phyloP scores from a whole-genome alignment of 169 alveolate species.

The Plasmodium inui region DNA sequence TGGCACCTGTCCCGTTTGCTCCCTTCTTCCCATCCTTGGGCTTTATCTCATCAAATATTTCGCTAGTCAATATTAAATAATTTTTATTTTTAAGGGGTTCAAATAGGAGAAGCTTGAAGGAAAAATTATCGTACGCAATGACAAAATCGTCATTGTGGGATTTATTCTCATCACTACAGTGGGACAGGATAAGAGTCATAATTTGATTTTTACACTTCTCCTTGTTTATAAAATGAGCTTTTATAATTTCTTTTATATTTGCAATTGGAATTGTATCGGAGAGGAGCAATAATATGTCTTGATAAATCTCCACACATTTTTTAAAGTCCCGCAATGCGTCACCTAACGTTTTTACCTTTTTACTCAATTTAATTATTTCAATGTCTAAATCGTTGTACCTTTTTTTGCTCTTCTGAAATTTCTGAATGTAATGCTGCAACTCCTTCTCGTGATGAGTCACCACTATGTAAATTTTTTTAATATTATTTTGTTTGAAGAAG shows the following conservation, averaged over 20 bases:
- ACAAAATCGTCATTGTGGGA: conserved; percentile 61
- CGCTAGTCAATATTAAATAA: conserved; percentile 36
- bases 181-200: conserved; percentile 58
- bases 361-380: conserved; percentile 62
- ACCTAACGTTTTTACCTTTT: conserved; percentile 66
- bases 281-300: conserved; percentile 53
- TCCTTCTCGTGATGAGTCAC: conserved; percentile 75
- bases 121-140: conserved; percentile 50
- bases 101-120: conserved; percentile 49
- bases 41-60: conserved; percentile 38
- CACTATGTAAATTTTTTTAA: conserved; percentile 54
- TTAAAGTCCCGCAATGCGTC: conserved; percentile 72
- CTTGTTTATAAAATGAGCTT: conserved; percentile 69
- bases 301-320: conserved; percentile 53
- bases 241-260: conserved; percentile 59
- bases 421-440: conserved; percentile 32
- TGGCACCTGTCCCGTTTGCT: not conserved
- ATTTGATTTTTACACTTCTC: conserved; percentile 73
- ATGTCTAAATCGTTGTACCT: conserved; percentile 58
- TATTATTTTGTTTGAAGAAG: conserved; percentile 40
- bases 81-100: conserved; percentile 56
- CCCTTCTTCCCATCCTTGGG: not conserved
- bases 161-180: conserved; percentile 17
- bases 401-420: conserved; percentile 61
- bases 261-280: conserved; percentile 73